These are phyloP conservation scores for Fusarium nanum DNA, from an alignment of 2,329 filamentous ascomycete genomes.

Conservation along the genomic window DNA sequence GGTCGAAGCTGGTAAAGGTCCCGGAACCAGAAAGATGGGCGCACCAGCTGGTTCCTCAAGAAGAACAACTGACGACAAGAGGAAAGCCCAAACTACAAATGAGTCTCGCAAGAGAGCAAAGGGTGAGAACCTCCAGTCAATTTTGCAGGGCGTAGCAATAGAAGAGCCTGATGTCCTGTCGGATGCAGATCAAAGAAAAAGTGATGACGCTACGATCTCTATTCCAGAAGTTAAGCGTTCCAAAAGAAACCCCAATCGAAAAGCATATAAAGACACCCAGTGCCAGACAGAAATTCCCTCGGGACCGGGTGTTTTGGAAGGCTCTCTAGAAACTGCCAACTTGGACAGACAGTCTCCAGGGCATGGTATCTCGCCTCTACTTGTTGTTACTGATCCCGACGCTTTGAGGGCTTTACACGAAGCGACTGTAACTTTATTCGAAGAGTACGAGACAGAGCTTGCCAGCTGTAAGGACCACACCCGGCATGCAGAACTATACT, in stretches of 20 bases:
- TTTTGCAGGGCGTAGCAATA: not conserved
- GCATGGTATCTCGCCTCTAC: not conserved
- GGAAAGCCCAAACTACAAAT: not conserved
- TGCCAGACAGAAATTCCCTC: constrained; percentile 21
- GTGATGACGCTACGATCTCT: not conserved
- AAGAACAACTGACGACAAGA: not conserved
- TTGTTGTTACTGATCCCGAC: constrained; percentile 45
- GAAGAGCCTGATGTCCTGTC: not conserved
- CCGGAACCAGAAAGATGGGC: not conserved
- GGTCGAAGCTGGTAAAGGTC: not conserved
- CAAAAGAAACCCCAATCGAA: not conserved
- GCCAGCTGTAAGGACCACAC: constrained; percentile 34
- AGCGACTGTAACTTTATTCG: constrained; percentile 45
- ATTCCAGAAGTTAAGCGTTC: not conserved
- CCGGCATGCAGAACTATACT: constrained; percentile 48
- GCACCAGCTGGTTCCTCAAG: not conserved
- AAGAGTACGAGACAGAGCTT: constrained; percentile 51
- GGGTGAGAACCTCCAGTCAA: not conserved
- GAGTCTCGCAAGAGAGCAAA: not conserved
- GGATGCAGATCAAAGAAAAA: too few species aligned
- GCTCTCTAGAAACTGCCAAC: not conserved
- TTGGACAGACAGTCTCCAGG: not conserved
- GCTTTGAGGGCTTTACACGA: constrained; percentile 44
- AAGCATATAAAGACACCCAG: constrained; percentile 20
- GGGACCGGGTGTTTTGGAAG: not conserved